Evolutionary conservation across 2,329 filamentous ascomycete species (phyloP), one percentile per base, ranked within the genome.

Genomic region (Sporothrix dimorphospora): DNA sequence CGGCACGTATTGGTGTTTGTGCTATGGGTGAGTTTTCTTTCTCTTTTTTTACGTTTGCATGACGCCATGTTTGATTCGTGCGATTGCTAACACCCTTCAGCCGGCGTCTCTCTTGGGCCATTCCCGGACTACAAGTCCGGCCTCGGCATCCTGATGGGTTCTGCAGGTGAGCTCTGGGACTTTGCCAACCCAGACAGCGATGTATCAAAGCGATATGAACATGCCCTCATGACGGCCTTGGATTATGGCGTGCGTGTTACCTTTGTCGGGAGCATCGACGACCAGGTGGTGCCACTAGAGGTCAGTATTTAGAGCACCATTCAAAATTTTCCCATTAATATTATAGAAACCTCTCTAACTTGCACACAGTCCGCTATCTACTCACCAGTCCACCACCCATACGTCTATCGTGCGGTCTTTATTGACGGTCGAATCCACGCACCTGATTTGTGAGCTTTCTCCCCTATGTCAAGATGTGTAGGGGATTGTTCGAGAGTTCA

Each of bases 341-440:
- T 5, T 6, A 11, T 12, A 24, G 11, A 5, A 9, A 6, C 11
- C n/a, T 51, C 1, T 49, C n/a, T 27, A 38, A 47, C 30, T 2
- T 24, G 1, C 0, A 24, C 9, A 38, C 34, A 80, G 89, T 98
- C 94, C 2, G 94, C 95, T 19, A 89, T 96, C 0, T 97, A 97
- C 81, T 92, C 93, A 0, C 92, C 92, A 0, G 90, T 94, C 4
- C 90, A 89, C 24, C 96, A 99, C 78, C 96, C 96, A 0, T 94
- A 98, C 80, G 95, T 98, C 72, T 97, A 94, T 80, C 91, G 96
- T 38, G 93, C 94, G n/a, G 94, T 97, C 19, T 98, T 98, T 79
- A 92, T 99, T 70, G 95, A 99, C 80, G 93, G 94, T 34, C 90
- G 94, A 73, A 87, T 98, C 45, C 95, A 98, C 79, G 92, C 94